Evolutionary conservation across 1,284 basidiomycete species (phyloP), one percentile per base, ranked within the genome.

Genomic region (Boletus albobrunnescens): DNA sequence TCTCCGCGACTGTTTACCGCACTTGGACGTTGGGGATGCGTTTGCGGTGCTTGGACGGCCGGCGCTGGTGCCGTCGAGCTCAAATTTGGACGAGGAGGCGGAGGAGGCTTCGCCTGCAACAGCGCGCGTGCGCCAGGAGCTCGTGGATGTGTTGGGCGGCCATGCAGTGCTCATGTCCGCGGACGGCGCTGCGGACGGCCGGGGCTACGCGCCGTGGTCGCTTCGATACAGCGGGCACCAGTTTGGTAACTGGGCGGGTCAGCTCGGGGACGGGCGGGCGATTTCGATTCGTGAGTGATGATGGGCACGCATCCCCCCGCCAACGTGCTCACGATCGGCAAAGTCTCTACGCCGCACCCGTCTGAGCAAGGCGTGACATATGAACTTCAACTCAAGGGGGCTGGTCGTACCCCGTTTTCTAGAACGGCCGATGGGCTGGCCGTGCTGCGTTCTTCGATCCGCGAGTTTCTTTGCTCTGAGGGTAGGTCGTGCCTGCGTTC

Each of bases 171-270:
- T 94, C 23, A 80, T 84, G 71, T 78, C 78, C 8, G 63, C 67
- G 1, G 54, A 64, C 17, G 66, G 71, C 7, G 78, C 78, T 7
- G 63, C 67, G 1, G 54, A 64, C 17, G 66, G 71, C 7, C 57
- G 65, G 3, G 73, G 74, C 3, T 94, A 92, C 60, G 87, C 86
- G 1, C 91, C 94, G 0, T 96, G 91, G 90, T 84, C 88, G 8
- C 74, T 92, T 24, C 76, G 92, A 24, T 97, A 96, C 63, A 85
- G 82, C 56, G 90, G 91, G 0, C 91, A 94, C 64, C 94, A 98
- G 64, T 98, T 98, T 60, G 95, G 94, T 1, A 69, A 64, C 5
- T 98, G 89, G 87, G 95, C 95, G 2, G 93, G 94, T n/a, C 95
- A 98, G 67, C 77, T 99, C 3, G 95, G 95, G 9, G 95, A 99